phyloP scores from a whole-genome alignment of 257 asterid genomes.

The Przewalskia tangutica region DNA sequence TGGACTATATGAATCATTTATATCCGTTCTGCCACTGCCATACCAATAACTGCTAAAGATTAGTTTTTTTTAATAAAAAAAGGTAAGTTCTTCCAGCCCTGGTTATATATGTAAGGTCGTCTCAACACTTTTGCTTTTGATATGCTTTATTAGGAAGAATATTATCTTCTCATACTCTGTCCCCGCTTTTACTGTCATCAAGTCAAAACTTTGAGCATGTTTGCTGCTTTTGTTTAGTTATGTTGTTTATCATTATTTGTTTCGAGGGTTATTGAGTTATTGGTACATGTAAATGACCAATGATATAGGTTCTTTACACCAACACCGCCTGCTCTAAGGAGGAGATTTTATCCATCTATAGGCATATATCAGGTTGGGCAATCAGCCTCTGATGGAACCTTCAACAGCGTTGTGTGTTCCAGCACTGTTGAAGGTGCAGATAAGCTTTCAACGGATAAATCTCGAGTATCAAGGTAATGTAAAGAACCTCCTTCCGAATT shows the following conservation, averaged over 20 bases:
- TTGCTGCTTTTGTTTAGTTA: neutral
- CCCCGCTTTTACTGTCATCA: neutral
- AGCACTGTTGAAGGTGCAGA: conserved; percentile 51
- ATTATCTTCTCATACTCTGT: neutral
- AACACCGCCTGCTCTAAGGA: conserved; percentile 27
- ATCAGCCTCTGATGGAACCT: conserved; percentile 27
- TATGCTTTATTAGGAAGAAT: neutral
- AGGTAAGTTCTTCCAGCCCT: neutral
- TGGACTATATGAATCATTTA: neutral
- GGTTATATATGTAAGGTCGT: too few species aligned
- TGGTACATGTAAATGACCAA: conserved; percentile 35
- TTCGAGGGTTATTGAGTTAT: neutral
- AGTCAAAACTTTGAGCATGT: neutral
- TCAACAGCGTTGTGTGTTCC: conserved; percentile 38
- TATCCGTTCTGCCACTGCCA: neutral
- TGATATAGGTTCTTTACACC: conserved; percentile 55
- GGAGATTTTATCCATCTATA: conserved; percentile 32
- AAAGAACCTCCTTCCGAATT: neutral
- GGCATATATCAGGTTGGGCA: conserved; percentile 51
- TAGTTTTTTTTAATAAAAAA: neutral
- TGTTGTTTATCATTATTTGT: neutral
- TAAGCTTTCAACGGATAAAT: conserved; percentile 45
- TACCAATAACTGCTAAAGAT: neutral
- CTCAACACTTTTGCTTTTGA: too few species aligned
- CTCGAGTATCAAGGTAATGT: conserved; percentile 46